Base-by-base conservation (phyloP, 371 early-diverging fungal species). In the Mucor piriformis region DNA sequence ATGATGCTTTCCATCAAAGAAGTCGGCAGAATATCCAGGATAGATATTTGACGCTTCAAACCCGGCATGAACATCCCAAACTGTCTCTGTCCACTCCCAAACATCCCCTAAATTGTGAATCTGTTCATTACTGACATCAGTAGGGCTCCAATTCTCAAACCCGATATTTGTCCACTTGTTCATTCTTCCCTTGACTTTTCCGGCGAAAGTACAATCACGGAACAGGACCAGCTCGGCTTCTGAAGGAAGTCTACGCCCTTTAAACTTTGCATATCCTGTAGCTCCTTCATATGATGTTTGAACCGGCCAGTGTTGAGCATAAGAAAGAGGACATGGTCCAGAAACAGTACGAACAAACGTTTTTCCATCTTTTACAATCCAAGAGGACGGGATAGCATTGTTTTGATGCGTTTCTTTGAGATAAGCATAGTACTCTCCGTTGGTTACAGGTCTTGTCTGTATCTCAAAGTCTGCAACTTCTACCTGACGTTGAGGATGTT, bases 11-110 rank as follows among this genome's bases (percentile, higher is more conserved):
- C 79, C 86, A 62, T 94, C 93, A 63, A 94, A 93, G 63, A 96
- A 96, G 63, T 96, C 96, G 10, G 83, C 67, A 12, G 93, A 90
- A 71, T 95, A 96, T 0, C 94, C 95, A 7, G 95, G 95, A 66
- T 96, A 96, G 27, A 90, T 59, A 24, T 67, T 59, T 12, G 90
- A 89, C 0, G 80, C 57, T 55, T 75, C 61, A 56, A 87, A 94
- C 5, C 88, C 88, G 3, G 74, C 77, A 61, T 83, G 69, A 0
- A 67, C 61, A 1, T 78, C 80, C 68, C 88, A 86, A 24, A 73
- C 56, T 0, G 93, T 90, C 0, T 74, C 42, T 4, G 95, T 93
- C 93, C 90, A 91, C 57, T 95, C 95, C 94, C 94, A 96, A 2
- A 88, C 87, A 44, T 83, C 85, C 2, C 92, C 93, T 13, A 84